These are phyloP conservation scores for Licmophora abbreviata DNA, from an alignment of 108 stramenopile genomes.

Conservation along the genomic window DNA sequence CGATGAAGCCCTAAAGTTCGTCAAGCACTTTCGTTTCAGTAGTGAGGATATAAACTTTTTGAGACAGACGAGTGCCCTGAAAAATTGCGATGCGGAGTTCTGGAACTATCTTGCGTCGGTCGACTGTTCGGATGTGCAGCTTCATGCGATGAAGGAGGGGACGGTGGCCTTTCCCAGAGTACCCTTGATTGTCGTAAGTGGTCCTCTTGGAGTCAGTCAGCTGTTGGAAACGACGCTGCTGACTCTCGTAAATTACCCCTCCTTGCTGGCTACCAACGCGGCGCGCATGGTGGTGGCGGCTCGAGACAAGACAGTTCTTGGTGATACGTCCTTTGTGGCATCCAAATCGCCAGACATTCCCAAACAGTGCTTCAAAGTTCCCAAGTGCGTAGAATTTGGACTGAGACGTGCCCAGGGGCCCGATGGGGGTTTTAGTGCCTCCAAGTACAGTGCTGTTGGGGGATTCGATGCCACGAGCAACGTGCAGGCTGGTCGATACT, in stretches of 20 bases:
- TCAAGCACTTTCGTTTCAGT: conserved; percentile 71
- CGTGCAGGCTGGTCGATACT: conserved; percentile 87
- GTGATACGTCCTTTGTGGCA: background rate
- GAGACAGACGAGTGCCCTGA: conserved; percentile 37
- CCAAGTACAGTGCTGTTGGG: conserved; percentile 88
- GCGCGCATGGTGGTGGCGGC: conserved; percentile 93
- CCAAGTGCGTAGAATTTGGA: conserved; percentile 91
- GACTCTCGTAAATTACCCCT: conserved; percentile 91
- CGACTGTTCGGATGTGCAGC: conserved; percentile 58
- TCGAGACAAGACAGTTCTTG: background rate
- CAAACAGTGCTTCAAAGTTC: conserved; percentile 10
- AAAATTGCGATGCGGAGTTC: conserved; percentile 74
- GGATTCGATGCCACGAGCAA: conserved; percentile 97
- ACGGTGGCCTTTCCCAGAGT: conserved; percentile 79
- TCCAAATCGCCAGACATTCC: conserved; percentile 1
- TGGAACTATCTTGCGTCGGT: conserved; percentile 80
- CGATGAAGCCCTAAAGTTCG: conserved; percentile 74
- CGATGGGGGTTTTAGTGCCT: conserved; percentile 92
- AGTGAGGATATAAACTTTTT: conserved; percentile 82
- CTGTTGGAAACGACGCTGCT: conserved; percentile 95
- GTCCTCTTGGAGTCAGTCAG: conserved; percentile 87
- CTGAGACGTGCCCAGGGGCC: conserved; percentile 96
- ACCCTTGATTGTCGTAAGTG: conserved; percentile 77
- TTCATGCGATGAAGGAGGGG: conserved; percentile 84
- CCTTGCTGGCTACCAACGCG: conserved; percentile 93